Percentiles rank a stretch among this genome's conserved stretches.
These are phyloP conservation scores for Penicillium palitans DNA, from an alignment of 2,329 filamentous ascomycete genomes.

Conservation along the genomic window DNA sequence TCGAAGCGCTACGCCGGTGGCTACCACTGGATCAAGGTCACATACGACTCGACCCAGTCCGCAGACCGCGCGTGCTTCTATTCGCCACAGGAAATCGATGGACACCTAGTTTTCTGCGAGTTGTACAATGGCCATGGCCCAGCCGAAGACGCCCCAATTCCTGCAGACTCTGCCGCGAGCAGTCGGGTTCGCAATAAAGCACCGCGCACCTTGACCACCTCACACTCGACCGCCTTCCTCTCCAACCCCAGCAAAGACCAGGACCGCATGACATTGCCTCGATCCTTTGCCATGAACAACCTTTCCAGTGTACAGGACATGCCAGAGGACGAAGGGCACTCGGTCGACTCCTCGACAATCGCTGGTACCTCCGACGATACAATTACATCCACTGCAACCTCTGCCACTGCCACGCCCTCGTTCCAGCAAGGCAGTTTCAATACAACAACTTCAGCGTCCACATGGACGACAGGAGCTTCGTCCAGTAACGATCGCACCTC, in stretches of 20 bases:
- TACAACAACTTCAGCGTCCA: constrained; percentile 2
- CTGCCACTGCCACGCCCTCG: constrained; percentile 21
- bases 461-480: constrained; percentile 19
- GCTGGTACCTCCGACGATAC: constrained; percentile 47
- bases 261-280: constrained; percentile 39
- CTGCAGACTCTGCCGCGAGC: constrained; percentile 45
- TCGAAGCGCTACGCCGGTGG: constrained; percentile 81
- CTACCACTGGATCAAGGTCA: constrained; percentile 88
- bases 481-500: constrained; percentile 16
- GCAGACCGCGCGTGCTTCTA: constrained; percentile 68
- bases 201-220: constrained; percentile 37
- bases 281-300: constrained; percentile 44
- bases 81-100: constrained; percentile 71
- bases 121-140: constrained; percentile 66
- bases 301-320: constrained; percentile 31
- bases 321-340: constrained; percentile 34
- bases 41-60: constrained; percentile 71
- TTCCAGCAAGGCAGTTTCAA: constrained; percentile 2
- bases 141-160: constrained; percentile 62
- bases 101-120: constrained; percentile 70
- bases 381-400: constrained; percentile 29
- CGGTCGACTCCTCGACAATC: constrained; percentile 37
- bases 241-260: constrained; percentile 30
- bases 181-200: constrained; percentile 29
- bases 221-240: constrained; percentile 39